These are phyloP conservation scores for Mortierella sp. DNA, from an alignment of 371 early-diverging fungal species.

Conservation along the genomic window DNA sequence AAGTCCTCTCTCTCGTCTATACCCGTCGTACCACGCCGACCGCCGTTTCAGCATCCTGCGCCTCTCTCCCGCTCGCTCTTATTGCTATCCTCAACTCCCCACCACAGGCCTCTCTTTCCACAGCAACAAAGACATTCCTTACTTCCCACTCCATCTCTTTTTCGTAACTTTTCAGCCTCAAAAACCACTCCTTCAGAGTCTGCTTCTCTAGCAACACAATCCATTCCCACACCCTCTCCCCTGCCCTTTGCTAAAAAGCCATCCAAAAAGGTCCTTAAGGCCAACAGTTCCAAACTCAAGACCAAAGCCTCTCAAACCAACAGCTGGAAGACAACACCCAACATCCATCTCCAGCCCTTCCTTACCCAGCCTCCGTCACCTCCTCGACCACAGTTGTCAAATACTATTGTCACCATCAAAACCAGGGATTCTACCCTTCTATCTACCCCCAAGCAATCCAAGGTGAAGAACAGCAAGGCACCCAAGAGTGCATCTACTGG, in stretches of 20 bases:
- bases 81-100: neutral
- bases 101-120: neutral
- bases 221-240: neutral
- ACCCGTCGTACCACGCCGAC: constrained; percentile 11
- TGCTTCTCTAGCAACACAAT: neutral
- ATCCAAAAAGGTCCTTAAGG: neutral
- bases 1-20: neutral
- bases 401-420: neutral
- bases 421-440: neutral
- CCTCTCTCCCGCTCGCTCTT: neutral
- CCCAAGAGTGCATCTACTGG: constrained; percentile 7
- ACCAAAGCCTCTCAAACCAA: neutral
- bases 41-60: neutral
- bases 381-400: neutral
- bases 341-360: neutral
- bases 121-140: neutral
- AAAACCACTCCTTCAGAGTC: neutral
- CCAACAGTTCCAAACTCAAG: neutral
- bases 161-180: neutral
- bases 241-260: neutral
- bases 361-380: neutral
- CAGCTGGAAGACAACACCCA: neutral
- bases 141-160: neutral
- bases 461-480: constrained; percentile 5
- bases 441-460: neutral